Evolutionary conservation across 2,329 filamentous ascomycete genomes (phyloP).

Genomic region (Xylariomycetidae sp.): DNA sequence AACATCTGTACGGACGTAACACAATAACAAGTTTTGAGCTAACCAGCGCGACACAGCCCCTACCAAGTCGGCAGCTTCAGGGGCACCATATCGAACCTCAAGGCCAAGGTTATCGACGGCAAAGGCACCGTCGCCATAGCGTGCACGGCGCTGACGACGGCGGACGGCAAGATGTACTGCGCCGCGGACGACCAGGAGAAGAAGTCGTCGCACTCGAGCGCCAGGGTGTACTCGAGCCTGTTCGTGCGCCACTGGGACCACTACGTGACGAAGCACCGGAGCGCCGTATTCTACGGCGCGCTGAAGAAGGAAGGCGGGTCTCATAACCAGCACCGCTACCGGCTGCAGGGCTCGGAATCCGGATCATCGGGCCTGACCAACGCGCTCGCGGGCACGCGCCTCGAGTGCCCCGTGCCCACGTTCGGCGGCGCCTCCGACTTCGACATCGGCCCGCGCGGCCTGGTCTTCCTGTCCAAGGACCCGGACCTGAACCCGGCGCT

Average conservation of each 20-base stretch:
- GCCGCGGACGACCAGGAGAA: conserved; percentile 54
- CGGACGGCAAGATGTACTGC: conserved; percentile 67
- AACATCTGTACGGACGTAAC: too few relatives aligned
- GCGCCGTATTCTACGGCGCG: conserved; percentile 48
- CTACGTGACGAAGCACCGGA: conserved; percentile 65
- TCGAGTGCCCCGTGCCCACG: conserved; percentile 67
- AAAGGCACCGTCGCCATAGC: conserved; percentile 49
- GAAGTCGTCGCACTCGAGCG: conserved; percentile 57
- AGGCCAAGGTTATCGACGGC: conserved; percentile 48
- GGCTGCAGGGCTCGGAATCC: conserved; percentile 36
- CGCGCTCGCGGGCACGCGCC: conserved; percentile 53
- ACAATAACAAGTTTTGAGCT: conserved; percentile 7
- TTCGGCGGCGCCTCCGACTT: conserved; percentile 81
- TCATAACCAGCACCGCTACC: too few relatives aligned
- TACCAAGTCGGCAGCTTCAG: conserved; percentile 45
- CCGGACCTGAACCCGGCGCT: conserved; percentile 65
- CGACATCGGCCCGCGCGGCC: conserved; percentile 61
- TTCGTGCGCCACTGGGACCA: conserved; percentile 82
- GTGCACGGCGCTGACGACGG: conserved; percentile 60
- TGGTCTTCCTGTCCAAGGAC: conserved; percentile 73
- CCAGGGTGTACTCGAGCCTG: conserved; percentile 67
- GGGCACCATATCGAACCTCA: conserved; percentile 54
- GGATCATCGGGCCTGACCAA: conserved; percentile 57
- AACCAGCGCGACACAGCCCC: conserved; percentile 34
- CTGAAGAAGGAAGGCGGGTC: conserved; percentile 31